Base-by-base conservation (phyloP, 768 basidiomycete genomes). In the Hericium coralloides region DNA sequence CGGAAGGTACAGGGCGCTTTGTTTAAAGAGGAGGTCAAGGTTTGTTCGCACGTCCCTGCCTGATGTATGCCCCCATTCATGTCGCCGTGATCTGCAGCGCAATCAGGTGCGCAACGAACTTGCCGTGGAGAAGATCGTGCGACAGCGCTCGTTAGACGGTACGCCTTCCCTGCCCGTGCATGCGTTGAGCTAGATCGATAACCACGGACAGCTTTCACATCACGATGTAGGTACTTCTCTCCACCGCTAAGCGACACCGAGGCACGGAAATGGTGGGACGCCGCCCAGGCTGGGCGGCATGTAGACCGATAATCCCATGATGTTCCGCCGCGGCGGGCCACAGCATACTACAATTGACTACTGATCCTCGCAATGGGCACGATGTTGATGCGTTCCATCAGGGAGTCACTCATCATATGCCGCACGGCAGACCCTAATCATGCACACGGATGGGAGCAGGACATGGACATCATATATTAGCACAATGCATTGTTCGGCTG, bases 171-270 rank as follows among this genome's bases (percentile, higher is more conserved):
- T 38, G n/a, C 20, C 14, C 50, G n/a, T 54, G 38, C 38, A 45
- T 36, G 39, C 48, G 50, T 48, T 58, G 57, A 56, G 64, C 36
- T 52, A 53, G 50, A 48, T 58, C 43, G 56, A 52, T 53, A 37
- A 38, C 51, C 31, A 31, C 31, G 31, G 31, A 68, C 26, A 93
- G 90, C 87, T 36, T 92, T 93, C 68, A 78, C 77, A 58, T 79
- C 86, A 48, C 84, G 89, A 52, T 93, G 90, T 73, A 81, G 79
- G 66, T 91, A 86, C 68, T 93, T 91, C 68, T 73, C 76, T 52
- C 87, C 88, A 7, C 84, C 89, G 53, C 45, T 67, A 56, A 74
- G 78, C 15, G 84, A 87, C 64, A 70, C 62, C 39, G 84, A 87
- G 59, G 76, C 78, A 5, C 76, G 75, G 41, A 73, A 74, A 65